phyloP scores from a whole-genome alignment of 768 basidiomycete genomes.

The Candolleomyces aberdarensis region DNA sequence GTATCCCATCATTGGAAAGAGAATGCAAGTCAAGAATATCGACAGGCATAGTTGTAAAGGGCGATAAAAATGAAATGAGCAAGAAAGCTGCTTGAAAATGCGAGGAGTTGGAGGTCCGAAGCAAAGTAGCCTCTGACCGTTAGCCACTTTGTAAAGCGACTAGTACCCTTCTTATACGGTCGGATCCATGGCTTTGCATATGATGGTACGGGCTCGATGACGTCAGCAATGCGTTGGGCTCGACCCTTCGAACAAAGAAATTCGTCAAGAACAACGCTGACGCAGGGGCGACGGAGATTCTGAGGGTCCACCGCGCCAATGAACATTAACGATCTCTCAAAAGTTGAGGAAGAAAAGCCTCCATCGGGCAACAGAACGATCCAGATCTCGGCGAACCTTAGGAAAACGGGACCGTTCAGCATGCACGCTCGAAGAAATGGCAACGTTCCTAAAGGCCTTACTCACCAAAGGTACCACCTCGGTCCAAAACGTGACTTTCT shows the following conservation, averaged over 20 bases:
- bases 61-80: neutral
- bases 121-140: neutral
- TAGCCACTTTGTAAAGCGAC: neutral
- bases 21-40: conserved; percentile 52
- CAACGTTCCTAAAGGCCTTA: no score
- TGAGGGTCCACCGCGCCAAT: no score
- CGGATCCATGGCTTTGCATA: neutral
- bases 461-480: no score
- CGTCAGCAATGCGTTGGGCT: conserved; percentile 3
- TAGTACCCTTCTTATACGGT: conserved; percentile 1
- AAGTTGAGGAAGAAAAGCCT: no score
- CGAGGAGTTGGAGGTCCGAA: neutral
- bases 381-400: no score
- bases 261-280: neutral
- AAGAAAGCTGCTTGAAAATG: neutral
- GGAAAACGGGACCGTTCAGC: no score
- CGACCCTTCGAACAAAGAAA: neutral
- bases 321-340: no score
- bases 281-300: no score
- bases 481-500: neutral
- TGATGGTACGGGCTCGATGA: neutral
- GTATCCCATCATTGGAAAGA: conserved; percentile 27
- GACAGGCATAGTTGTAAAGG: conserved; percentile 30
- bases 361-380: no score
- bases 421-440: no score